Base-by-base conservation (phyloP, 2,329 filamentous ascomycete genomes). In the Scedosporium dehoogii region DNA sequence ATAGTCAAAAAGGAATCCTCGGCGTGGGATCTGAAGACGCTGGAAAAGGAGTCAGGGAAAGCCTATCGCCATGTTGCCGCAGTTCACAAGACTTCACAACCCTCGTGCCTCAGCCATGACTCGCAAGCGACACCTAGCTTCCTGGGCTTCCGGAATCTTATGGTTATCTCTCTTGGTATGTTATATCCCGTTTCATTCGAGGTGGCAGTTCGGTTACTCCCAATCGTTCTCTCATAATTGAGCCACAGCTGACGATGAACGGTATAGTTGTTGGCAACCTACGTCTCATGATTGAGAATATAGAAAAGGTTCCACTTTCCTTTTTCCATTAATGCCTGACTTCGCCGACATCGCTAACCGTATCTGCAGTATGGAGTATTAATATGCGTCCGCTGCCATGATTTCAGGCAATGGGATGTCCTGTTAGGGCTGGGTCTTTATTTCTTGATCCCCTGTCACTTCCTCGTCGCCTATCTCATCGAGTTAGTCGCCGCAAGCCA, bases 31-130 rank as follows among this genome's bases (percentile, higher is more conserved):
- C 33, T 38, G 33, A 38, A 38, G 33, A 55, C 51, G 12, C 18
- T 23, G 23, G 23, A 23, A 7, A 23, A 55, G 21, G 51, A 55
- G 51, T 23, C 51, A 23, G 18, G 18, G 63, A 83, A 77, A 69
- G 94, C 92, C 73, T 97, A 97, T 78, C 89, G 91, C 67, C 94
- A 99, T 83, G 86, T 96, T 66, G 90, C 90, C 64, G 92, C 92
- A 38, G 86, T 96, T 42, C 94, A 99, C 75, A 86, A 86, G 6
- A 73, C 83, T 68, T 75, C 82, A 44, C 84, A 85, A 63, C 85
- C 89, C 6, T 96, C 93, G 25, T 92, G 89, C 69, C 80, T 97
- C 58, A 96, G 91, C 75, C 89, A 92, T 69, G 94, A 97, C 72
- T 84, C 91, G 1, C 76, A 83, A 56, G 78, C 78, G 10, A 79